Evolutionary conservation across 495 filamentous ascomycete species (phyloP).

Genomic region (Aspergillus sclerotiicarbonarius): DNA sequence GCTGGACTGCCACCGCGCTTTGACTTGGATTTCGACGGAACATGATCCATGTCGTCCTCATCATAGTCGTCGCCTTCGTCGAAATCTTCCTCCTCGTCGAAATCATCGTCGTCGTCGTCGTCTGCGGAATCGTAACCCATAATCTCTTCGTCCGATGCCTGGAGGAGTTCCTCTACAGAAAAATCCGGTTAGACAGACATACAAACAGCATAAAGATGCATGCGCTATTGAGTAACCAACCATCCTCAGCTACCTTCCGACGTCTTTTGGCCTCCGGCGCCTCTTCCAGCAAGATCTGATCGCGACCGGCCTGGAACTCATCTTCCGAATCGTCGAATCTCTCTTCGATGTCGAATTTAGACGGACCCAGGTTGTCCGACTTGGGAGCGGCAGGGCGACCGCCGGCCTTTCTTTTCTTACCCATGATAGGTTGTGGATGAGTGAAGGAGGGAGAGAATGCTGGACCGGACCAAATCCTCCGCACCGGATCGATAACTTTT

Average conservation of each 20-base stretch:
- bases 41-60: slow-evolving; percentile 29
- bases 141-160: slow-evolving; percentile 88
- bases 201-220: background rate
- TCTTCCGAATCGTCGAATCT: slow-evolving; percentile 91
- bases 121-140: slow-evolving; percentile 58
- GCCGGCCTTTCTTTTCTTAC: slow-evolving; percentile 75
- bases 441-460: background rate
- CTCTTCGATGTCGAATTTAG: slow-evolving; percentile 61
- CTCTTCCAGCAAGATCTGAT: slow-evolving; percentile 82
- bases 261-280: slow-evolving; percentile 73
- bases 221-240: slow-evolving; percentile 31
- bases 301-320: slow-evolving; percentile 79
- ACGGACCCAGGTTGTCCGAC: slow-evolving; percentile 31
- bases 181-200: slow-evolving; percentile 17
- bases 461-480: background rate
- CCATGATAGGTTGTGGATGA: slow-evolving; percentile 52
- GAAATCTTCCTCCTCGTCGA: slow-evolving; percentile 51
- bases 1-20: slow-evolving; percentile 23
- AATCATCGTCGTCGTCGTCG: slow-evolving; percentile 49
- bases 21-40: slow-evolving; percentile 20
- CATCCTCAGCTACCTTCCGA: slow-evolving; percentile 62
- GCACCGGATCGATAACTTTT: slow-evolving; percentile 16
- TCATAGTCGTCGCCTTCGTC: slow-evolving; percentile 42
- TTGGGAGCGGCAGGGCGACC: slow-evolving; percentile 50
- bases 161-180: slow-evolving; percentile 53